These are phyloP conservation scores for Solanum hybrid DNA, from an alignment of 305 asterid genomes.

Conservation along the genomic window DNA sequence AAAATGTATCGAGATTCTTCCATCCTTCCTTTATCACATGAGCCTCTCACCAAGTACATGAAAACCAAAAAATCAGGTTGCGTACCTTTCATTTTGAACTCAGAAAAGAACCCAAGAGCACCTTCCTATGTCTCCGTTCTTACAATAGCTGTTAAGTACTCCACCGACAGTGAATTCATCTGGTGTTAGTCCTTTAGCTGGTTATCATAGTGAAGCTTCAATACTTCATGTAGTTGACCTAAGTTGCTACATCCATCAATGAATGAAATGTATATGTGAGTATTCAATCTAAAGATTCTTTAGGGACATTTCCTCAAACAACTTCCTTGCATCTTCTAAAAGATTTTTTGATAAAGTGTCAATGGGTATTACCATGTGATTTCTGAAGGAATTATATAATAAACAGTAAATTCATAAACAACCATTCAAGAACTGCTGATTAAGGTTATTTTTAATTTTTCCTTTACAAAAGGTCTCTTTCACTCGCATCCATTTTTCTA, in stretches of 20 bases:
- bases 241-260: constrained; percentile 64
- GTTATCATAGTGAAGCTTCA: constrained; percentile 48
- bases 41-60: constrained; percentile 55
- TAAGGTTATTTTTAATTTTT: not conserved
- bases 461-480: not conserved
- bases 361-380: constrained; percentile 59
- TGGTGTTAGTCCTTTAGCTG: constrained; percentile 36
- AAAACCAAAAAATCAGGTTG: constrained; percentile 72
- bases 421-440: not conserved
- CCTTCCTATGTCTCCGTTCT: constrained; percentile 78
- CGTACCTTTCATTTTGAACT: constrained; percentile 36
- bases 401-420: not conserved
- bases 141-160: constrained; percentile 61
- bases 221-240: constrained; percentile 47
- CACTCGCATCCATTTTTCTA: not conserved
- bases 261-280: constrained; percentile 58
- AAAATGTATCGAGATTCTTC: constrained; percentile 72
- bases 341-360: constrained; percentile 57
- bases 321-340: constrained; percentile 49
- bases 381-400: constrained; percentile 45
- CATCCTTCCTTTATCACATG: constrained; percentile 85
- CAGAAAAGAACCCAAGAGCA: constrained; percentile 50
- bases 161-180: constrained; percentile 73
- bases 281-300: constrained; percentile 37
- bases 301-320: constrained; percentile 55